Evolutionary conservation across 73 alveolate species (phyloP).

Genomic region (Paramecium biaurelia): DNA sequence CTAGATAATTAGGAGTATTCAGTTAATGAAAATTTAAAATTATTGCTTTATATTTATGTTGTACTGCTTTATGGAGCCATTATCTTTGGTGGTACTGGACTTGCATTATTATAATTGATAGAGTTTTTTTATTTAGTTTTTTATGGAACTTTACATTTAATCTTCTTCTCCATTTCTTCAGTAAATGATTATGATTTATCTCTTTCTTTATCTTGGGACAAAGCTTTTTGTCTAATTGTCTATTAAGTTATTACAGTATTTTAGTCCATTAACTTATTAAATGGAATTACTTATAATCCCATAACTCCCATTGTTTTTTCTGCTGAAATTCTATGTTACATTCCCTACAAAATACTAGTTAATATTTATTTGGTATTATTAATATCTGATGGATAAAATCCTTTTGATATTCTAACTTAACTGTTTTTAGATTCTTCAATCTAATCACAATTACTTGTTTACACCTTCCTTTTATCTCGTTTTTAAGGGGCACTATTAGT

Average conservation of each 20-base stretch:
- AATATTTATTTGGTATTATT: not conserved
- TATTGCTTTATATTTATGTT: not conserved
- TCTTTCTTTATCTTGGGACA: slow-evolving; percentile 2
- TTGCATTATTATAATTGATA: not conserved
- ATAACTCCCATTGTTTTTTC: not conserved
- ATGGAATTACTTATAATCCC: slow-evolving; percentile 14
- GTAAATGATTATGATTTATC: slow-evolving; percentile 27
- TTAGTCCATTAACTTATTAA: not conserved
- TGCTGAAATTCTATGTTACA: not conserved
- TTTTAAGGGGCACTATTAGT: slow-evolving; percentile 16
- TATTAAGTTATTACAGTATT: not conserved
- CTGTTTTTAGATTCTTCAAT: not conserved
- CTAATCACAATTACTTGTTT: not conserved
- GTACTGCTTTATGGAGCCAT: not conserved
- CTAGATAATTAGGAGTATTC: not conserved
- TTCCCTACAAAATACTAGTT: not conserved
- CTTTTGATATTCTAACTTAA: not conserved
- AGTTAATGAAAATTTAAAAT: slow-evolving; percentile 25
- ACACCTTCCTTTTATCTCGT: not conserved
- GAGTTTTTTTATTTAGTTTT: not conserved
- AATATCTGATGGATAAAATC: not conserved
- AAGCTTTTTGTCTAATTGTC: not conserved
- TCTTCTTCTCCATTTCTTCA: not conserved
- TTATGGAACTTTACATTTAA: not conserved
- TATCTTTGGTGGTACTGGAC: not conserved